Percentiles rank a stretch among this genome's conserved stretches.
Evolutionary conservation across 2,329 filamentous ascomycete species (phyloP).

Genomic region (Pseudocercospora vitis): DNA sequence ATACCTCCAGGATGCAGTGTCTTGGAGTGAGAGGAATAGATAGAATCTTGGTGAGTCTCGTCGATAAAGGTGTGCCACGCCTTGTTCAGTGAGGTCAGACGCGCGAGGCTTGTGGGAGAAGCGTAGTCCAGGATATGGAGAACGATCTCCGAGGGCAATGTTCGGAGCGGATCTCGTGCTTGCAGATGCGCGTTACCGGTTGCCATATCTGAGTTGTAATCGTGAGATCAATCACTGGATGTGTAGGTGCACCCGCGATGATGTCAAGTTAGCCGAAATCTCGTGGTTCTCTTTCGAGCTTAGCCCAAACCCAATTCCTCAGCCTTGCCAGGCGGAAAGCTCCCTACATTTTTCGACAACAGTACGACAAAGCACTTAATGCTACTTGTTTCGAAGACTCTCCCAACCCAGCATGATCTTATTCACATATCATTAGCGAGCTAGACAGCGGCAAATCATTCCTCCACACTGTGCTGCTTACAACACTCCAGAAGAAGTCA

Average conservation of each 20-base stretch:
- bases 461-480: no score
- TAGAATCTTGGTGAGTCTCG: conserved; percentile 44
- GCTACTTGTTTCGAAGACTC: no score
- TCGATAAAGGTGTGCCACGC: conserved; percentile 48
- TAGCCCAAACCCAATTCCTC: no score
- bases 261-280: not conserved
- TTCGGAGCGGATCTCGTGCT: conserved; percentile 28
- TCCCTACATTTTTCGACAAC: no score
- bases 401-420: no score
- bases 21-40: conserved; percentile 42
- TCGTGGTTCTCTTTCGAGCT: no score
- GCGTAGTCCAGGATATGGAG: conserved; percentile 45
- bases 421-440: no score
- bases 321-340: no score
- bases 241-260: not conserved
- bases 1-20: conserved; percentile 30
- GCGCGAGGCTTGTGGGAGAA: conserved; percentile 39
- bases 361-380: no score
- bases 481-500: no score
- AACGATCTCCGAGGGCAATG: conserved; percentile 44
- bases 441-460: no score
- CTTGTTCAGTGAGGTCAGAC: conserved; percentile 39
- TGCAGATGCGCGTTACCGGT: not conserved
- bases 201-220: not conserved
- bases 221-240: not conserved